Conservation (phyloP, 2,329 filamentous ascomycete genomes). For the Ophiocordyceps sinensis region DNA sequence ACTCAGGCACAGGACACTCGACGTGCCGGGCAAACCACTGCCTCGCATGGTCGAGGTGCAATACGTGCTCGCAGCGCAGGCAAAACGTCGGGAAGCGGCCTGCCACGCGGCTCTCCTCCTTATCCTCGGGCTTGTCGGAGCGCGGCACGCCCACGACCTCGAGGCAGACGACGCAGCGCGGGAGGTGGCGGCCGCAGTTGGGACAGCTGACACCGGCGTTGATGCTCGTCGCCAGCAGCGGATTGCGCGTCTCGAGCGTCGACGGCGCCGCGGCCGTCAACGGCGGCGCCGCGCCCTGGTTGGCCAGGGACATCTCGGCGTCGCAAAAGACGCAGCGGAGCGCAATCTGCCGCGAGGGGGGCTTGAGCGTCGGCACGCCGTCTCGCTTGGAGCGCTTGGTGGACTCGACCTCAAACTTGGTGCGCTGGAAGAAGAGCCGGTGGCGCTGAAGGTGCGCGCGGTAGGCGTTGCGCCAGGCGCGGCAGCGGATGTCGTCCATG, state of each 20-base stretch:
- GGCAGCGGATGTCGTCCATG: constrained; percentile 62
- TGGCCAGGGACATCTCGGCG: constrained; percentile 37
- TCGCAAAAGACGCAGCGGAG: constrained; percentile 69
- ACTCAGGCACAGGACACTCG: constrained; percentile 56
- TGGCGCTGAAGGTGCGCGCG: constrained; percentile 58
- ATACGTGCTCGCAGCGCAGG: constrained; percentile 51
- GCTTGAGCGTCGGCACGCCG: constrained; percentile 46
- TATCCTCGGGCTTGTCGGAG: constrained; percentile 40
- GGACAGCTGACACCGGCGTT: constrained; percentile 50
- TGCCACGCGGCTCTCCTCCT: constrained; percentile 32
- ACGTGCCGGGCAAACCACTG: constrained; percentile 51
- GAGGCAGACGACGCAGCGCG: constrained; percentile 53
- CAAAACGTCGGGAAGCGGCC: constrained; percentile 56
- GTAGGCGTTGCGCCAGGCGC: constrained; percentile 59
- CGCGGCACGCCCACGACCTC: constrained; percentile 51
- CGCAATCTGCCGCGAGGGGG: constrained; percentile 54
- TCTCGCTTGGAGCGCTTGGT: constrained; percentile 53
- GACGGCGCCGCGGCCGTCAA: constrained; percentile 5
- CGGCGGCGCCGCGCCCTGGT: constrained; percentile 13
- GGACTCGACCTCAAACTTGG: constrained; percentile 65
- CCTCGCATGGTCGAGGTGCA: constrained; percentile 52
- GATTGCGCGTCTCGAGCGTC: constrained; percentile 28
- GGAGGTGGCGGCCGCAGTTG: constrained; percentile 51
- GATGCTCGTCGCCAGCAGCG: constrained; percentile 42
- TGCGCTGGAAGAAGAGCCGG: constrained; percentile 59